Conservation (phyloP, 768 basidiomycete species). For the Pseudohyphozyma bogoriensis region DNA sequence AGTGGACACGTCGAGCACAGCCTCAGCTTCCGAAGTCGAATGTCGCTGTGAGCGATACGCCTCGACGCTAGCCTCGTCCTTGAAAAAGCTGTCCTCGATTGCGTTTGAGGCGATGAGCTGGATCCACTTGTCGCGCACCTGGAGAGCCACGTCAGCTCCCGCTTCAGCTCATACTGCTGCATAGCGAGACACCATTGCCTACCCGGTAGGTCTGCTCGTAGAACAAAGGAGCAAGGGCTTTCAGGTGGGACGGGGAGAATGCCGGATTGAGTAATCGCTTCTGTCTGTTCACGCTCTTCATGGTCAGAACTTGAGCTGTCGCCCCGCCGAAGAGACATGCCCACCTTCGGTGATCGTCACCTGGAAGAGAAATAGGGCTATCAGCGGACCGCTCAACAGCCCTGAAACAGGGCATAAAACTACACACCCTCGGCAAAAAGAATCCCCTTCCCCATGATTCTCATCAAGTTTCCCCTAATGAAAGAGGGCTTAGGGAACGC, state of each 20-base stretch:
- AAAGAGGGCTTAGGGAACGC: conserved; percentile 27
- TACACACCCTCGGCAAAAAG: conserved; percentile 29
- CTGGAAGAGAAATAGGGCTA: neutral
- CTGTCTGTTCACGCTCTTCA: neutral
- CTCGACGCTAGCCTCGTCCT: neutral
- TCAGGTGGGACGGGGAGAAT: conserved; percentile 16
- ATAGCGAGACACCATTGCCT: neutral
- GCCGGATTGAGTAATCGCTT: conserved; percentile 17
- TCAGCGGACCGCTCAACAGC: neutral
- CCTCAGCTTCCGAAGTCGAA: neutral
- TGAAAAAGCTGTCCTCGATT: conserved; percentile 8
- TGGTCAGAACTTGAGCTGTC: too few species aligned
- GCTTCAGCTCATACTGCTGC: accelerated
- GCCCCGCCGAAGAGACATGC: too few species aligned
- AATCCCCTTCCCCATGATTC: conserved; percentile 28
- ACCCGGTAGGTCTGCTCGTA: conserved; percentile 21
- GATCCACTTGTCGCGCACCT: conserved; percentile 13
- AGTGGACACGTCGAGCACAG: conserved; percentile 34
- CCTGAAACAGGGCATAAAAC: neutral
- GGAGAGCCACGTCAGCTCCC: neutral
- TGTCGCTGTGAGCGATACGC: neutral
- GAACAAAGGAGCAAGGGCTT: conserved; percentile 21
- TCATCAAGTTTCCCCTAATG: conserved; percentile 18
- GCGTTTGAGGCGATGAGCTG: neutral
- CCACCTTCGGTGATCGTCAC: conserved; percentile 24